Evolutionary conservation across 306 rosid genomes (phyloP), one percentile per base, ranked within the genome.

Genomic region (Lathyrus tuberosus): DNA sequence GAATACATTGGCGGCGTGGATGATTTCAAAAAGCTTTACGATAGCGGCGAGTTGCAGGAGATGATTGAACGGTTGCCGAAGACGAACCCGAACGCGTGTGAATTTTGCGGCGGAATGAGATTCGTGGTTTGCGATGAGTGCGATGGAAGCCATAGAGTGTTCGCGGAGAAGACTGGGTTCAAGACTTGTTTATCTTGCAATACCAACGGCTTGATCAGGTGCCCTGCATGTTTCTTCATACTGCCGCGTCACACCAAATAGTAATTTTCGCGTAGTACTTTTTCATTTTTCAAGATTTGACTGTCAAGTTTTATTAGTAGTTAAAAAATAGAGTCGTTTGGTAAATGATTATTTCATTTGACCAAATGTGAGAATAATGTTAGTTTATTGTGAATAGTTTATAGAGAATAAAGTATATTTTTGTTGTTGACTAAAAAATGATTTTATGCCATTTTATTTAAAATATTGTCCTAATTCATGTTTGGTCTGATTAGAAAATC

Each of bases 121-220:
- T 94, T 86, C 31, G 60, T 83, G 1, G 81, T 91, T 42, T 94
- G 98, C 41, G 81, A 81, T 3, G 78, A 70, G 20, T 90, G 99
- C 15, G 70, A 85, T 60, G 99, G 99, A 24, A 94, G 99, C 78
- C 97, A 84, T 42, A 94, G 86, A 77, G 79, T 90, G 6, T 87
- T 78, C 20, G 17, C 6, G 1, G 86, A 77, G 43, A 83, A 86
- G 71, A 69, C 57, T 2, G 96, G 92, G 11, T 85, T 86, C 65
- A 84, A 68, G 10, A 74, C 63, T 41, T 94, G 97, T 48, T 15
- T 56, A 0, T 69, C 49, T 1, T 91, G 99, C 77, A 91, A 86
- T 22, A 69, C 69, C 17, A 87, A 91, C 73, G 99, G 97, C 26
- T 62, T 91, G 74, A 75, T 87, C 28, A 77, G 83, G 63, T 94